Percentiles rank a stretch among this genome's conserved stretches.
Conservation (phyloP, 345 rosid genomes). For the Sapria himalayana region DNA sequence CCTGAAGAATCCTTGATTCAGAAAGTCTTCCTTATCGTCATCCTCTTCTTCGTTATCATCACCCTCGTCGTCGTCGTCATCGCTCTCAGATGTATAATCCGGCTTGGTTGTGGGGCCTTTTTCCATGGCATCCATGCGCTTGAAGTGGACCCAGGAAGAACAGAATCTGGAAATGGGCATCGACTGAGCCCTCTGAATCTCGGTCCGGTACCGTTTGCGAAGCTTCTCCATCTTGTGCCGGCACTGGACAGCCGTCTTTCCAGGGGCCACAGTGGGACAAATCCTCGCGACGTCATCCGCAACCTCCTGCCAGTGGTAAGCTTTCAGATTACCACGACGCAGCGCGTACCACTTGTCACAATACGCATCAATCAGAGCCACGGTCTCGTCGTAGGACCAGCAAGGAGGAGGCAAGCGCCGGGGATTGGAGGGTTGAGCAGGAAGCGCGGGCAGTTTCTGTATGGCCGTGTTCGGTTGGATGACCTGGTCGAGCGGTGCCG, state of each 20-base stretch:
- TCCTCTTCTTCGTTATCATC: conserved; percentile 13
- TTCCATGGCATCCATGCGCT: conserved; percentile 80
- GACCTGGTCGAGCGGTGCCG: neutral
- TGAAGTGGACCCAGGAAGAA: conserved; percentile 85
- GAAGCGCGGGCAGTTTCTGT: neutral
- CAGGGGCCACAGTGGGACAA: conserved; percentile 45
- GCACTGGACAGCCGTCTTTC: conserved; percentile 81
- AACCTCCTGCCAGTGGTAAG: conserved; percentile 86
- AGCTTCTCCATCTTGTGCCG: conserved; percentile 99
- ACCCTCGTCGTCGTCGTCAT: conserved; percentile 16
- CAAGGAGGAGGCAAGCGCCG: conserved; percentile 92
- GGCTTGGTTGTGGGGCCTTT: conserved; percentile 24
- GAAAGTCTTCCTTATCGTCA: conserved; percentile 14
- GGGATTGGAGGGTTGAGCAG: conserved; percentile 18
- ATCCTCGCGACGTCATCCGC: conserved; percentile 39
- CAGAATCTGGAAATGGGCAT: conserved; percentile 54
- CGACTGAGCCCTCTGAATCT: conserved; percentile 80
- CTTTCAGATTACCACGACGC: conserved; percentile 82
- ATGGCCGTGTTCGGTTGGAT: neutral
- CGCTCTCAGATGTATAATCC: conserved; percentile 19
- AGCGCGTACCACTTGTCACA: conserved; percentile 81
- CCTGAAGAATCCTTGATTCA: conserved; percentile 30
- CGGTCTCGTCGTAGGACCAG: conserved; percentile 81
- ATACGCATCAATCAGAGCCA: conserved; percentile 61
- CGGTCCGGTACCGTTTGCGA: conserved; percentile 64